A percentile compares a stretch with the other conserved stretches of the same genome.
phyloP scores from a whole-genome alignment of 306 rosid genomes.

The Coriaria nepalensis region DNA sequence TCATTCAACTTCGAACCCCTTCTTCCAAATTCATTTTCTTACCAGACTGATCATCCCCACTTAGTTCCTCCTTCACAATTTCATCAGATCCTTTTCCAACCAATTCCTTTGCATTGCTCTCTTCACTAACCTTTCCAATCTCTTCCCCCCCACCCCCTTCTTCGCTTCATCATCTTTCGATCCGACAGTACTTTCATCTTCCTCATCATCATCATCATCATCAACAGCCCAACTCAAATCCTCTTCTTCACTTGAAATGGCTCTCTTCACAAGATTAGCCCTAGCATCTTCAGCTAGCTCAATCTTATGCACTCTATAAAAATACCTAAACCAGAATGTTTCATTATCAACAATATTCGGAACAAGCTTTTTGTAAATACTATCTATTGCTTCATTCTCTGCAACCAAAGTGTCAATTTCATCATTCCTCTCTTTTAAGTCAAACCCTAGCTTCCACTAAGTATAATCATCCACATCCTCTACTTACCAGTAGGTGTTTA shows the following conservation, averaged over 20 bases:
- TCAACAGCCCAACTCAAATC: conserved; percentile 90
- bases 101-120: conserved; percentile 15
- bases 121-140: conserved; percentile 11
- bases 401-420: conserved; percentile 41
- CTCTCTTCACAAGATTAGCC: conserved; percentile 55
- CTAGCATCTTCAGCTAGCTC: conserved; percentile 57
- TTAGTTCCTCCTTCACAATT: conserved; percentile 13
- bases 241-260: conserved; percentile 47
- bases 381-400: conserved; percentile 43
- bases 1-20: conserved; percentile 22
- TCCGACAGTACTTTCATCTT: conserved; percentile 16
- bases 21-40: conserved; percentile 15
- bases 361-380: conserved; percentile 41
- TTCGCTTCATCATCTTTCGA: conserved; percentile 10
- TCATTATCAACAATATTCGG: conserved; percentile 41
- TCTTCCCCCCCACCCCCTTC: conserved; percentile 23
- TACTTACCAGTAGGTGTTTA: conserved; percentile 44
- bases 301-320: conserved; percentile 49
- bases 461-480: conserved; percentile 54
- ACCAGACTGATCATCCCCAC: conserved; percentile 16
- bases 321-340: conserved; percentile 68
- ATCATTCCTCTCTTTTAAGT: conserved; percentile 31
- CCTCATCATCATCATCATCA: conserved; percentile 35
- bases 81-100: conserved; percentile 12
- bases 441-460: conserved; percentile 46